These are phyloP conservation scores for Teratosphaeriaceae sp. DNA, from an alignment of 2,329 filamentous ascomycete species.

Conservation along the genomic window DNA sequence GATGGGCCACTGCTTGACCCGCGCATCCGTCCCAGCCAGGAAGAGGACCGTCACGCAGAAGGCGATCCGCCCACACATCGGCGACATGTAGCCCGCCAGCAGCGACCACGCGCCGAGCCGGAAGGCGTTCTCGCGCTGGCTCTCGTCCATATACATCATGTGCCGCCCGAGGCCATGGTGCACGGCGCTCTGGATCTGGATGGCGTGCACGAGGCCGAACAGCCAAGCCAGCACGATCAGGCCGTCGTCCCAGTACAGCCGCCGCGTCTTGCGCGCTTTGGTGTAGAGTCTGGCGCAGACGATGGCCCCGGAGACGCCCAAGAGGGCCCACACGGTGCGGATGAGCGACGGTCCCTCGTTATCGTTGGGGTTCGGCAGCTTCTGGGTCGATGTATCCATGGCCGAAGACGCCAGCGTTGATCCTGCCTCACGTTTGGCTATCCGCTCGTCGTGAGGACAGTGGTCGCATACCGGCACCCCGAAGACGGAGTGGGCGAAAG, in stretches of 20 bases:
- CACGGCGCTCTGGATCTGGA: conserved; percentile 15
- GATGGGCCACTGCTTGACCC: conserved; percentile 22
- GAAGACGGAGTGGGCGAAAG: too few species aligned
- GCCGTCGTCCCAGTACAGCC: conserved; percentile 23
- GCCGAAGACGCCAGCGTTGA: too few species aligned
- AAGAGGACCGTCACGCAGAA: conserved; percentile 26
- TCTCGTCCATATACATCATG: conserved; percentile 15
- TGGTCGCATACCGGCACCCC: too few species aligned
- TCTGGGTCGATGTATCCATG: neutral
- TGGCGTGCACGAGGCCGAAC: conserved; percentile 19
- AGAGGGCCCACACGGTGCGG: conserved; percentile 15
- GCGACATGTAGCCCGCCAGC: conserved; percentile 18
- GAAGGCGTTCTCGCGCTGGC: conserved; percentile 13
- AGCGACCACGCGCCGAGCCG: conserved; percentile 19
- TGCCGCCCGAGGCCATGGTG: conserved; percentile 22
- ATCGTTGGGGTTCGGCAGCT: neutral
- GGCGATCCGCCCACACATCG: conserved; percentile 22
- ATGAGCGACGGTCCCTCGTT: conserved; percentile 1
- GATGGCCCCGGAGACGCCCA: conserved; percentile 20
- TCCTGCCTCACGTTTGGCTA: too few species aligned
- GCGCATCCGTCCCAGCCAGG: conserved; percentile 21
- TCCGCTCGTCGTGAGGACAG: too few species aligned
- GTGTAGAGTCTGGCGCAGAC: conserved; percentile 16
- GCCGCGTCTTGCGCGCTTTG: conserved; percentile 19
- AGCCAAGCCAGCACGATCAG: conserved; percentile 19